Evolutionary conservation across 768 basidiomycete genomes (phyloP).

Genomic region (Naganishia onofrii): DNA sequence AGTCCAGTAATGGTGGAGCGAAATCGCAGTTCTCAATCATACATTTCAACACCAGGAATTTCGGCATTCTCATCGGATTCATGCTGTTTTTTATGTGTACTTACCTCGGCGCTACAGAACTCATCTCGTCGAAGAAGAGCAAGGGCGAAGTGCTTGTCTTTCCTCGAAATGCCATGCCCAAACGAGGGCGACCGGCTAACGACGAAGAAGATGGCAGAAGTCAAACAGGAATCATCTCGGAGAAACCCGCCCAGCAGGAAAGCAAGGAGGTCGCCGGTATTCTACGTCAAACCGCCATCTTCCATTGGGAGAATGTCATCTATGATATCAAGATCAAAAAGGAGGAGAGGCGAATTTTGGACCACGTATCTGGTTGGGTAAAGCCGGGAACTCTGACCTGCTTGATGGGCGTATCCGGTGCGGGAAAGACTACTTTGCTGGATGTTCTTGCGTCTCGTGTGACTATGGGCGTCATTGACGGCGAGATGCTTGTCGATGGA

Average conservation of each 20-base stretch:
- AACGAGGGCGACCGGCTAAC: not conserved
- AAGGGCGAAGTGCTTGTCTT: conserved; percentile 54
- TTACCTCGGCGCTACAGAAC: conserved; percentile 48
- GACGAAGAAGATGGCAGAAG: conserved; percentile 23
- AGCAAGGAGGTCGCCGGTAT: conserved; percentile 39
- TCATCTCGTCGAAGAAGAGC: conserved; percentile 49
- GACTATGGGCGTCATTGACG: conserved; percentile 56
- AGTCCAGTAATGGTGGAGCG: conserved; percentile 25
- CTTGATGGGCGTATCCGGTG: conserved; percentile 57
- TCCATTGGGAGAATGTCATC: conserved; percentile 52
- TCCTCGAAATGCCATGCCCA: conserved; percentile 44
- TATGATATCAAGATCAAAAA: conserved; percentile 53
- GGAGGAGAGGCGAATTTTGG: conserved; percentile 55
- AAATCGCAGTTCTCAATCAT: conserved; percentile 34
- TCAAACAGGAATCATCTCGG: not conserved
- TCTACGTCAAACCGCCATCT: conserved; percentile 50
- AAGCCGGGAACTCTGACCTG: conserved; percentile 48
- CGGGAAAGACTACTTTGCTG: conserved; percentile 53
- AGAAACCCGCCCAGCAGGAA: conserved; percentile 18
- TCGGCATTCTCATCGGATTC: conserved; percentile 48
- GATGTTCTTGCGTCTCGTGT: conserved; percentile 51
- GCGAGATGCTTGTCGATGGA: conserved; percentile 56
- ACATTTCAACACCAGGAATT: conserved; percentile 42
- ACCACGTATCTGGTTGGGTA: conserved; percentile 50
- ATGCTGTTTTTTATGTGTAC: conserved; percentile 42